Conservation (phyloP, 2,329 filamentous ascomycete species). For the Penicillium psychrosexuale region DNA sequence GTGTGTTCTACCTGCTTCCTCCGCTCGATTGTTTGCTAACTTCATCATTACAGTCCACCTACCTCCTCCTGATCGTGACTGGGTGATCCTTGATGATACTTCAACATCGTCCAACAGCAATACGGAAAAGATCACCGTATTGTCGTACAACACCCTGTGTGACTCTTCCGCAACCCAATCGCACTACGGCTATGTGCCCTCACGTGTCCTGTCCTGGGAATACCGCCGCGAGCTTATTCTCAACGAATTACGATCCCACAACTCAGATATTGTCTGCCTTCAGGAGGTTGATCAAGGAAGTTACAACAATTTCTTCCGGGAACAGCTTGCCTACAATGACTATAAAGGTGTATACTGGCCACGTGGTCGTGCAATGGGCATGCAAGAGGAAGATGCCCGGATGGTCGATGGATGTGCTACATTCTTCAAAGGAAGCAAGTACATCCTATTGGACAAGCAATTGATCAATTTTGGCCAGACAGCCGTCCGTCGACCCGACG, state of each 20-base stretch:
- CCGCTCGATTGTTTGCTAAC: constrained; percentile 19
- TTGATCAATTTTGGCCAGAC: constrained; percentile 87
- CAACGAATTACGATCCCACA: constrained; percentile 71
- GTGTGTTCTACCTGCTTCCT: constrained; percentile 53
- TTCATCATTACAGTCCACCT: constrained; percentile 59
- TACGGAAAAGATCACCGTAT: constrained; percentile 70
- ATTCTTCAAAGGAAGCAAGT: constrained; percentile 95
- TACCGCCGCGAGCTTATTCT: constrained; percentile 80
- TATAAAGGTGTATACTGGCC: constrained; percentile 96
- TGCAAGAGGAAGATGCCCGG: constrained; percentile 83
- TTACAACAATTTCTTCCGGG: constrained; percentile 86
- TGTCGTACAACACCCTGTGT: constrained; percentile 95
- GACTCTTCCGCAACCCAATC: constrained; percentile 84
- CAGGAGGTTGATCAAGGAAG: constrained; percentile 92
- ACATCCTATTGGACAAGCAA: constrained; percentile 88
- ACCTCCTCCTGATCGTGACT: constrained; percentile 71
- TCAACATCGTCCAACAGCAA: constrained; percentile 48
- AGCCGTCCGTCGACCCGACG: constrained; percentile 90
- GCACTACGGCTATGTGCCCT: constrained; percentile 87
- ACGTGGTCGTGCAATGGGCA: constrained; percentile 83
- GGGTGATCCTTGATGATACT: constrained; percentile 67
- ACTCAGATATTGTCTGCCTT: constrained; percentile 86
- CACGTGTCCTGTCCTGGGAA: constrained; percentile 78
- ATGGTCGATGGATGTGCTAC: constrained; percentile 94
- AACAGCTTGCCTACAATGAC: constrained; percentile 78